These are phyloP conservation scores for Globisporangium cederbergense DNA, from an alignment of 352 stramenopile species.

Conservation along the genomic window DNA sequence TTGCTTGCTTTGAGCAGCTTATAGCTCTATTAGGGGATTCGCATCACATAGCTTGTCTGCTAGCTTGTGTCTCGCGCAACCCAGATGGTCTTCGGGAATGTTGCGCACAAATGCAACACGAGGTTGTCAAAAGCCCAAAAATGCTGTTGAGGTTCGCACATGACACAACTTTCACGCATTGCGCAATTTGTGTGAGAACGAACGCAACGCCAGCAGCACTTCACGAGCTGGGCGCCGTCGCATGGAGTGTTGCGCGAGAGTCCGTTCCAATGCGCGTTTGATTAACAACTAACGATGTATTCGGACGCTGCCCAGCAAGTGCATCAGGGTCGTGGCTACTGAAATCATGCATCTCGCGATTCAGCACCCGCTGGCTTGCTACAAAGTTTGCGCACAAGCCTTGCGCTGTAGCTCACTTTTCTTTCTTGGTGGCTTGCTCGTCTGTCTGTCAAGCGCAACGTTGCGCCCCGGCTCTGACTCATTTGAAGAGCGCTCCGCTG, in stretches of 20 bases:
- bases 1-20: background rate
- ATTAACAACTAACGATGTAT: background rate
- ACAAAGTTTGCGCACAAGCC: background rate
- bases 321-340: background rate
- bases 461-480: slow-evolving; percentile 8
- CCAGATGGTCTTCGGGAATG: background rate
- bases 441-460: background rate
- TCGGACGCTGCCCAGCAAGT: background rate
- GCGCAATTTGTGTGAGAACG: background rate
- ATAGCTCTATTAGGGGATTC: too few species aligned
- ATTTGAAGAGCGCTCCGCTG: background rate
- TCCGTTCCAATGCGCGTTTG: background rate
- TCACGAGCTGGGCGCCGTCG: background rate
- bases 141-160: background rate
- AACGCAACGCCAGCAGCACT: background rate
- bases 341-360: background rate
- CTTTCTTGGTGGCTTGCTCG: background rate
- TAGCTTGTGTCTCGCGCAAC: background rate
- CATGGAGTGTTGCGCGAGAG: background rate
- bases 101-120: background rate
- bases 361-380: background rate
- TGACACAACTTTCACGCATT: background rate
- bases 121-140: too few species aligned
- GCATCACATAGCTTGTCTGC: too few species aligned
- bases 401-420: background rate